phyloP scores from a whole-genome alignment of 176 grass and related monocot genomes.

The Olyra latifolia region DNA sequence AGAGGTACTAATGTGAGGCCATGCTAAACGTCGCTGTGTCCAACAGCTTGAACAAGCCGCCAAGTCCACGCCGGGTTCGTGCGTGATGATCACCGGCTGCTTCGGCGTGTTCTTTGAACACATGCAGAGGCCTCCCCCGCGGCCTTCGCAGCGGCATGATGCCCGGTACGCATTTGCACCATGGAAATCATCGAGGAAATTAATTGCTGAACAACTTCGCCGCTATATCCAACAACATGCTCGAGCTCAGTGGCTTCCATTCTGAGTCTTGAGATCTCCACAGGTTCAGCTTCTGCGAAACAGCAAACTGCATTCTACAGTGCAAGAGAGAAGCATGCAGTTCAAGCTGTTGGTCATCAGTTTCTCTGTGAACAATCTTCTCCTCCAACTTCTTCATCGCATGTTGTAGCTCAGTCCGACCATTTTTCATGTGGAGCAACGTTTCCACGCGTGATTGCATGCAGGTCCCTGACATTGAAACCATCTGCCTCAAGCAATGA shows the following conservation, averaged over 20 bases:
- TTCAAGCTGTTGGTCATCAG: neutral
- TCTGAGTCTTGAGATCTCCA: conserved; percentile 32
- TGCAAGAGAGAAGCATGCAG: conserved; percentile 9
- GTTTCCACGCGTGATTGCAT: conserved; percentile 43
- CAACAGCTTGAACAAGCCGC: too few species aligned
- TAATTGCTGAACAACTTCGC: too few species aligned
- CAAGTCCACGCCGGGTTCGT: too few species aligned
- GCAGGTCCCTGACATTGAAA: conserved; percentile 49
- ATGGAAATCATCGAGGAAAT: too few species aligned
- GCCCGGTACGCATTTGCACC: too few species aligned
- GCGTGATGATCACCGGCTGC: too few species aligned
- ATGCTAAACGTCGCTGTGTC: too few species aligned
- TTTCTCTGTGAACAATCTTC: conserved; percentile 16
- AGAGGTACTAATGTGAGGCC: too few species aligned
- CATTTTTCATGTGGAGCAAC: conserved; percentile 31
- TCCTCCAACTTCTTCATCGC: neutral
- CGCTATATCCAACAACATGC: too few species aligned
- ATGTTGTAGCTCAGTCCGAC: neutral
- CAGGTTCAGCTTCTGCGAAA: neutral
- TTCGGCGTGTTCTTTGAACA: too few species aligned
- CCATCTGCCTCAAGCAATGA: conserved; percentile 53
- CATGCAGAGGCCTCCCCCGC: too few species aligned
- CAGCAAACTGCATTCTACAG: neutral
- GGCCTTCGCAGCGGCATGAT: too few species aligned
- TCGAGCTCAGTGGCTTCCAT: conserved; percentile 1